Evolutionary conservation across 2,329 filamentous ascomycete genomes (phyloP), one percentile per base, ranked within the genome.

Genomic region (Hymenoscyphus linearis): DNA sequence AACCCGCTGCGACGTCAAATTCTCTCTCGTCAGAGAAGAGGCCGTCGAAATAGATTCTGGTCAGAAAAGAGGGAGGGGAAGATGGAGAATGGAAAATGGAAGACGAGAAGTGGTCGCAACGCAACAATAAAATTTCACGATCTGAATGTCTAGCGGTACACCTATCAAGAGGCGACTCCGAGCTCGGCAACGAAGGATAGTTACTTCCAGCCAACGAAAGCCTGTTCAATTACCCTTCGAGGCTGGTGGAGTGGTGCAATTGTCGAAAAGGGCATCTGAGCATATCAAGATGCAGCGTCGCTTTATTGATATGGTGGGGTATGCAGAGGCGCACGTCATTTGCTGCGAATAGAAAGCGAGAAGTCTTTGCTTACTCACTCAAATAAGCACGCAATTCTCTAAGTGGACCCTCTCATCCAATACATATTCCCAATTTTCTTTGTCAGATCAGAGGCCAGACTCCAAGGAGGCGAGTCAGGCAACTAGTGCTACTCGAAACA

Each of bases 321-420:
- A 26, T 16, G 35, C 36, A 13, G 52, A 40, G 47, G 40, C 18
- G 47, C 5, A 36, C 53, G n/a, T 10, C 22, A 13, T 10, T 44
- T 14, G 35, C 1, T 13, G 50, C 47, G 14, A 59, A 54, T 53
- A 25, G 18, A 2, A 35, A 12, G 2, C 18, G 35, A 12, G 50
- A n/a, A 25, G 34, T 44, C 4, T 16, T 18, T 44, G 35, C 25
- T 40, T 57, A 44, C 22, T 36, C 37, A 52, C 16, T 36, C 37
- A 12, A 27, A 40, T 57, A 60, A 67, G 62, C 66, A 67, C 66
- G 66, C 66, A 61, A 67, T 67, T 62, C 18, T 52, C 62, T 65
- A 18, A 13, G 26, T 26, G 1, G 16, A 58, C 56, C 5, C 18
- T 25, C 3, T 4, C 22, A 9, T n/a, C 50, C n/a, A 35, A 58